phyloP scores from a whole-genome alignment of 257 asterid genomes.

The Salvia splendens region DNA sequence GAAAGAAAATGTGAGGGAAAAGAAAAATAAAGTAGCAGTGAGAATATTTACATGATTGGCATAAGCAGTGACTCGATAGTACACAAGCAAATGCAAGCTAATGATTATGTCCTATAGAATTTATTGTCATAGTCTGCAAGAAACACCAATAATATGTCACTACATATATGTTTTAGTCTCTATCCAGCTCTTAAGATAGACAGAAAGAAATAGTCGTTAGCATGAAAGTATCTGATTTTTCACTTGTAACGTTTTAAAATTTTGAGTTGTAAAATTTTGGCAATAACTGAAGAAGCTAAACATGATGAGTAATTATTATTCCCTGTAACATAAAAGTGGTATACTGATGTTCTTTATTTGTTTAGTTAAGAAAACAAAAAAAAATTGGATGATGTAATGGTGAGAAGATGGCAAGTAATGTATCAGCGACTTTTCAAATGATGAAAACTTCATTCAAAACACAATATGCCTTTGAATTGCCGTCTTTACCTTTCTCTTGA shows the following conservation, averaged over 20 bases:
- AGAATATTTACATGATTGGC: background rate
- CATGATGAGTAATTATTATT: background rate
- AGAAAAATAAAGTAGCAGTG: background rate
- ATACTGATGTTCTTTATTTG: background rate
- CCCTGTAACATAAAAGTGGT: background rate
- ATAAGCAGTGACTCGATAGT: background rate
- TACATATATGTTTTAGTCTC: background rate
- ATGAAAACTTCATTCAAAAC: background rate
- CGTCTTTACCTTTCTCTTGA: background rate
- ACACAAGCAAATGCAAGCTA: background rate
- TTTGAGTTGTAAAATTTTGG: background rate
- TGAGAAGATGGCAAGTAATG: conserved; percentile 13
- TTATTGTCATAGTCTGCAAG: background rate
- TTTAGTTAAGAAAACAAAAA: background rate
- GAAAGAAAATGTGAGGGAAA: background rate
- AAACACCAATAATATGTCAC: background rate
- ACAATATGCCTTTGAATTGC: background rate
- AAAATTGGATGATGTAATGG: background rate
- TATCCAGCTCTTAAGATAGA: background rate
- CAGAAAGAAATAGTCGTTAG: background rate
- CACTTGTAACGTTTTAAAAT: background rate
- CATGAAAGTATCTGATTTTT: background rate
- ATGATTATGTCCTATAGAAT: background rate
- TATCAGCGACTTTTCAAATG: background rate
- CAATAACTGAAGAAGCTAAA: background rate